A percentile compares a stretch with the other conserved stretches of the same genome.
Evolutionary conservation across 176 grass and related monocot species (phyloP).

Genomic region (Paspalum notatum): DNA sequence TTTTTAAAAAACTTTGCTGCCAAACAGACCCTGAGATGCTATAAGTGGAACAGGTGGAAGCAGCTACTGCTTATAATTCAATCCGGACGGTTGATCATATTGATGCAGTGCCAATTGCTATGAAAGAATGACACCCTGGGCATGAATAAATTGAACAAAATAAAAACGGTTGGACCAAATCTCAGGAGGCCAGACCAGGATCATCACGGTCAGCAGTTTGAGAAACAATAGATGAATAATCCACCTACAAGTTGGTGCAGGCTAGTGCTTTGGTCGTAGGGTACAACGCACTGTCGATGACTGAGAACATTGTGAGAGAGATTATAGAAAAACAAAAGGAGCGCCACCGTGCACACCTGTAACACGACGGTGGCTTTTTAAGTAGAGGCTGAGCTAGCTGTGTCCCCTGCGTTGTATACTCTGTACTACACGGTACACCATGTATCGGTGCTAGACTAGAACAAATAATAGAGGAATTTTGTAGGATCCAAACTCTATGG

Average conservation of each 20-base stretch:
- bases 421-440: too few relatives aligned
- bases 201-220: not conserved
- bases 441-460: too few relatives aligned
- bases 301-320: not conserved
- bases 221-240: not conserved
- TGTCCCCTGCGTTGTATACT: not conserved
- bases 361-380: not conserved
- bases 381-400: not conserved
- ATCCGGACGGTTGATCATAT: not conserved
- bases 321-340: not conserved
- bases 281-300: not conserved
- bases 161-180: not conserved
- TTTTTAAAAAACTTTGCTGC: too few relatives aligned
- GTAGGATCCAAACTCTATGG: too few relatives aligned
- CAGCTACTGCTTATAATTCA: not conserved
- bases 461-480: too few relatives aligned
- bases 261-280: constrained; percentile 26
- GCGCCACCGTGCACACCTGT: not conserved
- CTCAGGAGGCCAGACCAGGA: not conserved
- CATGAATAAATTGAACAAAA: not conserved
- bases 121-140: constrained; percentile 3
- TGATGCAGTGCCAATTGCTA: not conserved
- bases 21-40: too few relatives aligned
- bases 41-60: not conserved
- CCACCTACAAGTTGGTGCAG: not conserved